These are phyloP conservation scores for Apiospora arundinis DNA, from an alignment of 2,329 filamentous ascomycete genomes.

Conservation along the genomic window DNA sequence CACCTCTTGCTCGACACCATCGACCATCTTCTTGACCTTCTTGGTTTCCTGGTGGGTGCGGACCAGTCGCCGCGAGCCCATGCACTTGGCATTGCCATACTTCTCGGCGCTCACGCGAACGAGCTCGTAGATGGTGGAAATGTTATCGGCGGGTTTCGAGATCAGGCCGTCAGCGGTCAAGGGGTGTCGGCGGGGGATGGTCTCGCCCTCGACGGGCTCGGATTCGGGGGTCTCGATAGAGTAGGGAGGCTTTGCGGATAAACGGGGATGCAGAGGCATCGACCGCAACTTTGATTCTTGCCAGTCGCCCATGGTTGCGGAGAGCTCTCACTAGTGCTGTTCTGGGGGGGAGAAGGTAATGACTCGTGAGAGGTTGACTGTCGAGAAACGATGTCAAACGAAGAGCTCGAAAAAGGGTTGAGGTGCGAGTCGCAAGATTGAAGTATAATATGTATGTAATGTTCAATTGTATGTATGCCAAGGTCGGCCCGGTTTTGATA, in stretches of 20 bases:
- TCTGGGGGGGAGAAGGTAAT: not conserved
- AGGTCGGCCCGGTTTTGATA: slow-evolving; percentile 8
- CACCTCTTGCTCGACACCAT: slow-evolving; percentile 78
- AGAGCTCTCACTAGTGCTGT: slow-evolving; percentile 12
- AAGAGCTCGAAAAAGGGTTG: not conserved
- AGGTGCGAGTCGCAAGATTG: not conserved
- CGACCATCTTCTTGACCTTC: slow-evolving; percentile 87
- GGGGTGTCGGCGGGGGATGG: slow-evolving; percentile 73
- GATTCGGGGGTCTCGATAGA: slow-evolving; percentile 71
- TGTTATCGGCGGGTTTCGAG: slow-evolving; percentile 64
- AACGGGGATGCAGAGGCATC: slow-evolving; percentile 47
- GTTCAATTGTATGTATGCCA: not conserved
- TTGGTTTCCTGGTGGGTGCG: slow-evolving; percentile 83
- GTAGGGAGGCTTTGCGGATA: slow-evolving; percentile 68
- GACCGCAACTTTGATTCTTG: slow-evolving; percentile 39
- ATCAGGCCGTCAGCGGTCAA: slow-evolving; percentile 67
- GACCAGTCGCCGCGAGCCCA: slow-evolving; percentile 76
- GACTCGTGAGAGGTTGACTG: not conserved
- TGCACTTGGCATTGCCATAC: slow-evolving; percentile 68
- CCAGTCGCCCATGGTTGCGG: slow-evolving; percentile 36
- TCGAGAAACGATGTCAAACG: not conserved
- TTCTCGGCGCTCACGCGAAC: slow-evolving; percentile 70
- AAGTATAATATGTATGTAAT: not conserved
- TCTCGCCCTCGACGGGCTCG: slow-evolving; percentile 73
- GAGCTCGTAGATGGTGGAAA: slow-evolving; percentile 79